Conservation (phyloP, 164 flowering plant species). For the Dillenia turbinata region DNA sequence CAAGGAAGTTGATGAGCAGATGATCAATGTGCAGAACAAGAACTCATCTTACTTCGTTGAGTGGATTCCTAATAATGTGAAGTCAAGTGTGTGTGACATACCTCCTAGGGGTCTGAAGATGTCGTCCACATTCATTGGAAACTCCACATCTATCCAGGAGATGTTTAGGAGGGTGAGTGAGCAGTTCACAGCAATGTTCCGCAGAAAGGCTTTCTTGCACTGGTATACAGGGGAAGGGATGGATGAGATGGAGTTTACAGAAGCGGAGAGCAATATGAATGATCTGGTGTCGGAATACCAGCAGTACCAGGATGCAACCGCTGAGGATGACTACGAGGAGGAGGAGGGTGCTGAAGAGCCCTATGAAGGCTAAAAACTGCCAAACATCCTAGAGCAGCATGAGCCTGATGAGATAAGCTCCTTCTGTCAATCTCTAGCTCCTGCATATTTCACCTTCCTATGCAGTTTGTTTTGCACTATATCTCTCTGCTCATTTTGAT, state of each 20-base stretch:
- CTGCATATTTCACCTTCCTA: too few species aligned
- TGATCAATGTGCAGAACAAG: conserved; percentile 83
- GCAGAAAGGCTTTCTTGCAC: conserved; percentile 82
- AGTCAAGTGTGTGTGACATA: conserved; percentile 43
- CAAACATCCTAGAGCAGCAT: too few species aligned
- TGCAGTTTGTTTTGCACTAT: too few species aligned
- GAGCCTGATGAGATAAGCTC: too few species aligned
- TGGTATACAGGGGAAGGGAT: conserved; percentile 88
- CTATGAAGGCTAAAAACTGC: conserved; percentile 19
- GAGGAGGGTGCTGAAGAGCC: conserved; percentile 42
- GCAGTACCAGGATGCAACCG: conserved; percentile 91
- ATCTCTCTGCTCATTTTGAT: too few species aligned
- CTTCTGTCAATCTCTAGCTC: too few species aligned
- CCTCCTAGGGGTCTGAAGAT: conserved; percentile 57
- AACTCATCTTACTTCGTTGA: conserved; percentile 87
- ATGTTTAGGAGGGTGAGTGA: conserved; percentile 90
- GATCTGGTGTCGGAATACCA: conserved; percentile 87
- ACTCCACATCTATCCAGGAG: conserved; percentile 80
- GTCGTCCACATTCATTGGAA: conserved; percentile 79
- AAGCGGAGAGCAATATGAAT: conserved; percentile 87
- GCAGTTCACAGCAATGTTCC: conserved; percentile 86
- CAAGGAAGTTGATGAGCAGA: conserved; percentile 82
- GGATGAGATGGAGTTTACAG: conserved; percentile 90
- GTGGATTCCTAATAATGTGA: conserved; percentile 66
- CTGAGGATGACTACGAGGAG: conserved; percentile 55